These are phyloP conservation scores for Epichloe coenophiala DNA, from an alignment of 2,329 filamentous ascomycete species.

Conservation along the genomic window DNA sequence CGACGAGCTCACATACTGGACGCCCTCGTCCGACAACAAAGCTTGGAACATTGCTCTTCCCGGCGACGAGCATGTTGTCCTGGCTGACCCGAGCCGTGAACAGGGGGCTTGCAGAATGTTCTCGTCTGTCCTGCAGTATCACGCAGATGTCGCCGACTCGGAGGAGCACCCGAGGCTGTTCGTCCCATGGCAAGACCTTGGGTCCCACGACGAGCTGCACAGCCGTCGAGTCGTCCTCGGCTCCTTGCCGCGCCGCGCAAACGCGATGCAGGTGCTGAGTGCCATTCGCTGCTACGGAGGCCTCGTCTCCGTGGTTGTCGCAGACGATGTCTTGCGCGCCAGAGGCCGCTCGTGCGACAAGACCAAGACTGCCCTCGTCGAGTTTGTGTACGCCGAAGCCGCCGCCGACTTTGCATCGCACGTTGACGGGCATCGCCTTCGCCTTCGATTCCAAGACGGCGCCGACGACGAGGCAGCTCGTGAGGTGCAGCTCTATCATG, in stretches of 20 bases:
- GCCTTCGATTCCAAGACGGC: not conserved
- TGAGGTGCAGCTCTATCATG: constrained; percentile 2
- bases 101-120: too few species aligned
- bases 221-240: constrained; percentile 13
- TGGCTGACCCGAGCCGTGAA: not conserved
- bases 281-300: constrained; percentile 9
- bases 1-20: not conserved
- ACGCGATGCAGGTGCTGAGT: constrained; percentile 8
- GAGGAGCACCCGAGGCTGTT: not conserved
- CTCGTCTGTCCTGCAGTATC: constrained; percentile 1
- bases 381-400: constrained; percentile 8
- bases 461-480: not conserved
- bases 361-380: constrained; percentile 8
- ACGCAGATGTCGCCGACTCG: constrained; percentile 1
- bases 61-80: not conserved
- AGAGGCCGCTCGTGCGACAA: not conserved
- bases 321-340: not conserved
- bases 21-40: not conserved
- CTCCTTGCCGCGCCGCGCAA: constrained; percentile 9
- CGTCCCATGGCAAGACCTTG: not conserved
- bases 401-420: not conserved
- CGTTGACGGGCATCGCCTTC: not conserved
- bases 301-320: constrained; percentile 3
- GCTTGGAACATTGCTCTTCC: not conserved
- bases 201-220: not conserved